Evolutionary conservation across 1,139 yeast species (phyloP), one percentile per base, ranked within the genome.

Genomic region (Saccharomyces hybrid): DNA sequence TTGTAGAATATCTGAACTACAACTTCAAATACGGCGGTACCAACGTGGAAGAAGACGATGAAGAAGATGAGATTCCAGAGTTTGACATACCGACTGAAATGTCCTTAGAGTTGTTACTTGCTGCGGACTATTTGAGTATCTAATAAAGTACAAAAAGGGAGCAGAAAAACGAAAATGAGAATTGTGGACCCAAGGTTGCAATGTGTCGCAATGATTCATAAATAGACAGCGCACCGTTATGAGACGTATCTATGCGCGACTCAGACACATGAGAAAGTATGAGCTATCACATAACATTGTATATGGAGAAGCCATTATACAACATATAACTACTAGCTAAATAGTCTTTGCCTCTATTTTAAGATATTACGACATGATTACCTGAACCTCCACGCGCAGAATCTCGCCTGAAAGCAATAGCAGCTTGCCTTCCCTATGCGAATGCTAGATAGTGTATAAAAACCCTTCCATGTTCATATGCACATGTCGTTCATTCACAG

Each of bases 51-150:
- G 81, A 42, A 13, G 56, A 52, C 13, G 73, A 75, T 27, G 55
- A n/a, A n/a, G n/a, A n/a, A n/a, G 79, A 78, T 0, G 82, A 79
- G 52, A 82, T 88, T 9, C 96, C 96, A 0, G 95, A 88, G 57
- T 93, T 93, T 69, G 85, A 86, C 49, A 83, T 93, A 1, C 97
- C 98, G 0, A 93, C 98, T 0, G 97, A 89, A 63, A 81, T 91
- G 79, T 97, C 98, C 0, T 75, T 93, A 60, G 98, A 93, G 66
- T 74, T 93, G 61, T 73, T 93, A 50, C 95, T 93, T 44, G 96
- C 96, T 34, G 96, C 98, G 0, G 98, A 91, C 68, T 90, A 82
- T 67, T 75, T 90, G 63, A 93, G 88, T 66, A 67, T 71, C 51
- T 71, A n/a, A n/a, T n/a, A 31, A 57, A 56, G 49, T 25, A 47